A percentile compares a stretch with the other conserved stretches of the same genome.
Conservation (phyloP, 257 asterid genomes). For the Verbascum thapsus region DNA sequence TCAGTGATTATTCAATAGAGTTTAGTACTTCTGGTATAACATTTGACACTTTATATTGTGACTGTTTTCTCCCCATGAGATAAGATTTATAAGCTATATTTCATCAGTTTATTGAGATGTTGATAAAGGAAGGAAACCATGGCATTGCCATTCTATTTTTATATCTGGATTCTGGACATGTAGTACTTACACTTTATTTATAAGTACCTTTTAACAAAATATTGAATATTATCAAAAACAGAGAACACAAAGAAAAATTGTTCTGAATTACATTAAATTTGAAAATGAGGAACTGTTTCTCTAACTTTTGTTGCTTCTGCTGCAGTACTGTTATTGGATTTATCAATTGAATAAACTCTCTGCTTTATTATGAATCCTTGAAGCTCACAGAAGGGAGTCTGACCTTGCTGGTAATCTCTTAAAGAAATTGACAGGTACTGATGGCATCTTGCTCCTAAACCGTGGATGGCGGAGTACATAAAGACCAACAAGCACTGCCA, state of each 20-base stretch:
- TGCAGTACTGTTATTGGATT: constrained; percentile 38
- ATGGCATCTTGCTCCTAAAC: constrained; percentile 72
- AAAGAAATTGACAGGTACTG: constrained; percentile 86
- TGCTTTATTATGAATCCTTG: constrained; percentile 29
- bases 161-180: constrained; percentile 1
- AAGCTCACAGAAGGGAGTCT: constrained; percentile 67
- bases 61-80: constrained; percentile 5
- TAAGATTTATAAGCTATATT: constrained; percentile 1
- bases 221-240: constrained; percentile 28
- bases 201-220: constrained; percentile 32
- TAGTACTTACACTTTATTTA: constrained; percentile 15
- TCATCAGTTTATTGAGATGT: neutral
- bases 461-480: constrained; percentile 77
- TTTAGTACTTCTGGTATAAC: neutral
- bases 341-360: constrained; percentile 35
- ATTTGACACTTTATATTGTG: neutral
- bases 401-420: constrained; percentile 83
- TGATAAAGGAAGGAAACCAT: constrained; percentile 10
- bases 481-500: constrained; percentile 63
- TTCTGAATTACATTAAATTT: constrained; percentile 26
- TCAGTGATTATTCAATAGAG: neutral
- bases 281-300: constrained; percentile 7
- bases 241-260: constrained; percentile 21
- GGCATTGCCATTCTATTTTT: constrained; percentile 12
- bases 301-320: constrained; percentile 20